Evolutionary conservation across 148 eudicot genomes (phyloP), one percentile per base, ranked within the genome.

Genomic region (Cornus florida): DNA sequence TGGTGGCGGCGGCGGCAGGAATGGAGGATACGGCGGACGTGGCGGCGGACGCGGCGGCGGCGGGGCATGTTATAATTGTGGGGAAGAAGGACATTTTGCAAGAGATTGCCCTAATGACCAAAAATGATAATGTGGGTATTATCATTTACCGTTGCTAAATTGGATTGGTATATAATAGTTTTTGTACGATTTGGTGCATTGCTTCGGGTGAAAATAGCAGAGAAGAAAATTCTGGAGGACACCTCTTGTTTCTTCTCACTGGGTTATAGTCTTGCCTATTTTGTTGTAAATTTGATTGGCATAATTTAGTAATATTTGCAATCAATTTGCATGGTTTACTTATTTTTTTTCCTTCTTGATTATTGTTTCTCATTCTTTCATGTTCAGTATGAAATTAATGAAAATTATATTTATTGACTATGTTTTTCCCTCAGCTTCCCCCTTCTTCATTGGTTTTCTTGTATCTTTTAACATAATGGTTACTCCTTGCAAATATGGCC

Each of bases 41-140:
- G 76, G 75, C 24, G 82, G 85, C 13, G 75, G 69, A 1, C 56
- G 74, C 5, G 65, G 78, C 1, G 73, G 82, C 2, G 65, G 33
- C 69, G 79, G 71, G 75, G 78, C 8, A 22, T 87, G 90, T 77
- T 87, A 71, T 32, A 75, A 22, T 71, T 87, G 90, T 78, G 90
- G 90, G 10, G 87, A 87, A 23, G 86, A 84, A 72, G 87, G 87
- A 23, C 90, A 87, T 69, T 87, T 84, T 75, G 90, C 87, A 17
- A 84, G 90, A 77, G 87, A 84, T 43, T 84, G 90, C 62, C 76
- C 82, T 59, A 81, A 71, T 75, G 75, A 73, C 31, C 82, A 80
- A 38, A 78, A 73, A 53, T 81, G 81, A 81, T 77, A 12, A 53
- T 17, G 35, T 31, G 7, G 39, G 33, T 73, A 17, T 12, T 53